Conservation (phyloP, 1,284 basidiomycete species). For the Melanopsichium pennsylvanicum region DNA sequence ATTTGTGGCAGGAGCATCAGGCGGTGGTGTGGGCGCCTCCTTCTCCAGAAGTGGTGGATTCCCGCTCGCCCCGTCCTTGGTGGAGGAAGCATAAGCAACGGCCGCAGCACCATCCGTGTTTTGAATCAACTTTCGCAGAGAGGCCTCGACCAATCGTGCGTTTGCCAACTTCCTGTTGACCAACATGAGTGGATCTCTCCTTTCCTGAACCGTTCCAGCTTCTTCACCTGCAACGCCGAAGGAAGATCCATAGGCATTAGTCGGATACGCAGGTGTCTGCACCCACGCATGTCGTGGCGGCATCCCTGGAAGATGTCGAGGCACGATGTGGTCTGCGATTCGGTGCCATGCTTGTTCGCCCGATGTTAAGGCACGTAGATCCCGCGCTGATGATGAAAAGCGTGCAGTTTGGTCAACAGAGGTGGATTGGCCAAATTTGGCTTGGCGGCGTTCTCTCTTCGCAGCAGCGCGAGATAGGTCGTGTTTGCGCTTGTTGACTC, state of each 20-base stretch:
- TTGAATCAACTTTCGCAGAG: constrained; percentile 49
- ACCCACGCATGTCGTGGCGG: constrained; percentile 57
- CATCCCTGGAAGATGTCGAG: constrained; percentile 49
- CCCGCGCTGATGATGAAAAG: constrained; percentile 9
- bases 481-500: constrained; percentile 31
- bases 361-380: constrained; percentile 28
- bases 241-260: constrained; percentile 31
- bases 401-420: background rate
- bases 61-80: background rate
- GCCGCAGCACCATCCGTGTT: constrained; percentile 51
- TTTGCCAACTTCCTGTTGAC: constrained; percentile 57
- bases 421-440: constrained; percentile 12
- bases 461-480: constrained; percentile 6
- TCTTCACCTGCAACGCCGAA: constrained; percentile 9
- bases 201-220: constrained; percentile 5
- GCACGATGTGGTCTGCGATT: constrained; percentile 48
- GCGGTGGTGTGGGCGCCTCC: background rate
- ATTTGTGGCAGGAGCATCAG: background rate
- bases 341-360: constrained; percentile 46
- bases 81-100: constrained; percentile 18
- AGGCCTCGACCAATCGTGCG: constrained; percentile 53
- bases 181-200: constrained; percentile 40
- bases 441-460: constrained; percentile 18
- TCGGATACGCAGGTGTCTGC: constrained; percentile 51
- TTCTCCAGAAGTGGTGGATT: too few relatives aligned